These are phyloP conservation scores for Pestalotiopsis sp. DNA, from an alignment of 2,329 filamentous ascomycete species.

Conservation along the genomic window DNA sequence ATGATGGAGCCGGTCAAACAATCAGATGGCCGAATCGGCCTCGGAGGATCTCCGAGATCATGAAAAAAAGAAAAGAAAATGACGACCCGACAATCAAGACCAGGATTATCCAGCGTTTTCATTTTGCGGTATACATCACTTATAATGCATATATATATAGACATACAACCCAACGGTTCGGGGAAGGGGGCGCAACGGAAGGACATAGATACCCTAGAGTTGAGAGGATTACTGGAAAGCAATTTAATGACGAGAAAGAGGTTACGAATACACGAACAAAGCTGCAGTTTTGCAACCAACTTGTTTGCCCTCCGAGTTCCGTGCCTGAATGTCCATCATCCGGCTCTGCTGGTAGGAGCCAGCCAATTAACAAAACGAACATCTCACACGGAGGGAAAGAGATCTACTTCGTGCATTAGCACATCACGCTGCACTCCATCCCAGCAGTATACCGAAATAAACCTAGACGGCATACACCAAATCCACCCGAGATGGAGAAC, in stretches of 20 bases:
- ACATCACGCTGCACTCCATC: too few relatives aligned
- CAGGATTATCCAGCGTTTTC: neutral
- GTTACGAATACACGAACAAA: neutral
- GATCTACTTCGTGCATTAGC: too few relatives aligned
- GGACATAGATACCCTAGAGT: neutral
- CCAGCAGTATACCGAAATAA: too few relatives aligned
- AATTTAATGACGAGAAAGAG: neutral
- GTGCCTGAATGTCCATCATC: too few relatives aligned
- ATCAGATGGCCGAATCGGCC: slow-evolving; percentile 3
- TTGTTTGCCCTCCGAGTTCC: neutral
- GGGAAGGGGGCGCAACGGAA: too few relatives aligned
- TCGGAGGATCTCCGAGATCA: slow-evolving; percentile 1
- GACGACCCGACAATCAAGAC: neutral
- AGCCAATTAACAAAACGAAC: too few relatives aligned
- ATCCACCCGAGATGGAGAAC: too few relatives aligned
- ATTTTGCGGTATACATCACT: neutral
- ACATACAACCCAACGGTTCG: neutral
- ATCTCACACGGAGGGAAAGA: too few relatives aligned
- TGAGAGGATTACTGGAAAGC: neutral
- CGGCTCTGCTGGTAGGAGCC: too few relatives aligned
- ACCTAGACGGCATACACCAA: too few relatives aligned
- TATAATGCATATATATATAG: neutral
- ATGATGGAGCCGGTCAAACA: neutral
- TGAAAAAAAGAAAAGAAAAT: neutral
- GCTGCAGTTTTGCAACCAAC: neutral